phyloP scores from a whole-genome alignment of 148 eudicot genomes.

The Fallopia convolvulus region DNA sequence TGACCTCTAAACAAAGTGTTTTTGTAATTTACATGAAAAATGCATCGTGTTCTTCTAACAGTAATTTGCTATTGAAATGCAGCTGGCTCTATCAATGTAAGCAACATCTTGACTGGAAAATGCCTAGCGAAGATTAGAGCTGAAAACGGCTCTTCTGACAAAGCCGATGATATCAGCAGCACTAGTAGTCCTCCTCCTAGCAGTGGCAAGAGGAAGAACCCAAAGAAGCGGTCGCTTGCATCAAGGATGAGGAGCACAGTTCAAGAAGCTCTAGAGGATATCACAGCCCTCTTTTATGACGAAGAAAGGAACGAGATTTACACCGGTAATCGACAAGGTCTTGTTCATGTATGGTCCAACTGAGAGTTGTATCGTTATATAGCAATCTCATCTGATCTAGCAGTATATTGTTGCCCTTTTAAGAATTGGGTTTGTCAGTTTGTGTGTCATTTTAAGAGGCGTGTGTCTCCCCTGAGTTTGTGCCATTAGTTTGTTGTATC shows the following conservation, averaged over 20 bases:
- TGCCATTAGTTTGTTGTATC: not conserved
- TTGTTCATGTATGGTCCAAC: conserved; percentile 98
- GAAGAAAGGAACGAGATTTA: conserved; percentile 98
- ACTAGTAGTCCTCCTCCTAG: not conserved
- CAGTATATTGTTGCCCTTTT: not conserved
- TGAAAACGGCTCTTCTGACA: conserved; percentile 32
- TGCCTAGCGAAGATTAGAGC: conserved; percentile 89
- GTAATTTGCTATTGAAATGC: conserved; percentile 17
- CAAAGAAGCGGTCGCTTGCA: conserved; percentile 48
- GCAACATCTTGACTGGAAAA: conserved; percentile 91
- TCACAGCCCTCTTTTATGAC: conserved; percentile 87
- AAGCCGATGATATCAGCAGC: conserved; percentile 16
- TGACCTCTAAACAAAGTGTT: too few species aligned
- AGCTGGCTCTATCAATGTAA: conserved; percentile 89
- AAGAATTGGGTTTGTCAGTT: not conserved
- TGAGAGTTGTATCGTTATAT: conserved; percentile 25
- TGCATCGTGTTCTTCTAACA: not conserved
- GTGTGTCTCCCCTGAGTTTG: not conserved
- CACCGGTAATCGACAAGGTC: conserved; percentile 81
- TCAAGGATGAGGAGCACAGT: conserved; percentile 54
- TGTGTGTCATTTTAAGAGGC: not conserved
- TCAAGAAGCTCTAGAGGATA: conserved; percentile 85
- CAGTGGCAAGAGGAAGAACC: conserved; percentile 25
- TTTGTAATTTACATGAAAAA: too few species aligned
- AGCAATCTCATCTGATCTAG: not conserved